These are phyloP conservation scores for Casuarina cunninghamiana DNA, from an alignment of 306 rosid species.

Conservation along the genomic window DNA sequence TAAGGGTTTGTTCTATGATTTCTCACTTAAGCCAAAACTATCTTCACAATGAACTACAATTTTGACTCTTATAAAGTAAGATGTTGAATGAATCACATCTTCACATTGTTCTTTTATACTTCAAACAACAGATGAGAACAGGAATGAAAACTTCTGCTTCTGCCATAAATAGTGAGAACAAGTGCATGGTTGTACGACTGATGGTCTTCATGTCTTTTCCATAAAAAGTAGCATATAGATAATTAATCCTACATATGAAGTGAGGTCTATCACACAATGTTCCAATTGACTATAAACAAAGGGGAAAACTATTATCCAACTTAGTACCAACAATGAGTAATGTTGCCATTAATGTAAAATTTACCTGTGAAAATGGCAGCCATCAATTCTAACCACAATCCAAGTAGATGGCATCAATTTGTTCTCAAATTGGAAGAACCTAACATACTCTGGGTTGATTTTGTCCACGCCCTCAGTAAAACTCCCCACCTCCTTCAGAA, in stretches of 20 bases:
- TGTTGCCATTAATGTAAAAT: neutral
- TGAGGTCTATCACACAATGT: neutral
- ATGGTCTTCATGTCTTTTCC: neutral
- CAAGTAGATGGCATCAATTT: slow-evolving; percentile 75
- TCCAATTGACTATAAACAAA: neutral
- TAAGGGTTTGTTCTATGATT: neutral
- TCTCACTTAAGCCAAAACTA: neutral
- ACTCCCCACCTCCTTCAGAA: slow-evolving; percentile 72
- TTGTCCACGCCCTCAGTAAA: slow-evolving; percentile 63
- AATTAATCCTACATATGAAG: neutral
- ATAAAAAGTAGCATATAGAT: neutral
- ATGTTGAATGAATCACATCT: neutral
- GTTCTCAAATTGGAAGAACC: slow-evolving; percentile 64
- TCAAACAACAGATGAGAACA: neutral
- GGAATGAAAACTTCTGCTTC: neutral
- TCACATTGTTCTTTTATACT: neutral
- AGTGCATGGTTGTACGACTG: neutral
- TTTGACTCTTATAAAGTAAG: neutral
- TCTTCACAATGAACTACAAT: neutral
- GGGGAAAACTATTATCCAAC: neutral
- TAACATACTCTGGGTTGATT: slow-evolving; percentile 65
- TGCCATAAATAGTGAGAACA: neutral
- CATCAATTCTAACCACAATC: slow-evolving; percentile 73
- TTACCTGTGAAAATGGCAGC: slow-evolving; percentile 82
- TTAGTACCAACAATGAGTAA: neutral